Conservation (phyloP, 805 yeast species). For the Kockiozyma suomiensis region DNA sequence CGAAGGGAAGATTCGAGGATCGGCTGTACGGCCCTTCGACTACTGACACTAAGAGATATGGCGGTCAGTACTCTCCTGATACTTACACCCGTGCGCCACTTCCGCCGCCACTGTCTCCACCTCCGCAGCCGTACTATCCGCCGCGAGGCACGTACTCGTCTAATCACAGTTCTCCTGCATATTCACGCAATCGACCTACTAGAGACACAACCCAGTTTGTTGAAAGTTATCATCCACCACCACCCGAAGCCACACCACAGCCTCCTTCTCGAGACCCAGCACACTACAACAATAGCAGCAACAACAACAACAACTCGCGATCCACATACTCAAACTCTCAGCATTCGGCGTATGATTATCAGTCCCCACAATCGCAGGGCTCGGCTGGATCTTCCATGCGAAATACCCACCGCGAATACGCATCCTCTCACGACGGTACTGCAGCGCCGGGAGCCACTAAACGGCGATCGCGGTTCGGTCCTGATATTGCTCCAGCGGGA, state of each 20-base stretch:
- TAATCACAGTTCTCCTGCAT: not conserved
- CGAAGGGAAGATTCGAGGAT: not conserved
- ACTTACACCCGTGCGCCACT: not conserved
- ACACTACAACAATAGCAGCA: not conserved
- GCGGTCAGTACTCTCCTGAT: not conserved
- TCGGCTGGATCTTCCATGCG: not conserved
- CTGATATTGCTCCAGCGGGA: constrained; percentile 8
- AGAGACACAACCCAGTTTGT: not conserved
- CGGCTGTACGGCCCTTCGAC: not conserved
- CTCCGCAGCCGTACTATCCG: not conserved
- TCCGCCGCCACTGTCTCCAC: not conserved
- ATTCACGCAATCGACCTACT: not conserved
- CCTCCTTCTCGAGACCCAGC: constrained; percentile 4
- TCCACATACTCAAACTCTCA: not conserved
- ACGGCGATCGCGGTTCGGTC: constrained; percentile 17
- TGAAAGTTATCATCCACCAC: constrained; percentile 22
- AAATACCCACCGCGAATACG: not conserved
- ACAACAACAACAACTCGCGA: not conserved
- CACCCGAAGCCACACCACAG: constrained; percentile 14
- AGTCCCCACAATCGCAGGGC: not conserved
- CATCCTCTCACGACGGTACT: too few relatives aligned
- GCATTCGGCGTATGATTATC: not conserved
- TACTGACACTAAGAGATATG: not conserved
- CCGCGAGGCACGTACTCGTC: not conserved
- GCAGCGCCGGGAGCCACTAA: not conserved